phyloP scores from a whole-genome alignment of 2,329 filamentous ascomycete species.

The Corinectria fuckeliana region DNA sequence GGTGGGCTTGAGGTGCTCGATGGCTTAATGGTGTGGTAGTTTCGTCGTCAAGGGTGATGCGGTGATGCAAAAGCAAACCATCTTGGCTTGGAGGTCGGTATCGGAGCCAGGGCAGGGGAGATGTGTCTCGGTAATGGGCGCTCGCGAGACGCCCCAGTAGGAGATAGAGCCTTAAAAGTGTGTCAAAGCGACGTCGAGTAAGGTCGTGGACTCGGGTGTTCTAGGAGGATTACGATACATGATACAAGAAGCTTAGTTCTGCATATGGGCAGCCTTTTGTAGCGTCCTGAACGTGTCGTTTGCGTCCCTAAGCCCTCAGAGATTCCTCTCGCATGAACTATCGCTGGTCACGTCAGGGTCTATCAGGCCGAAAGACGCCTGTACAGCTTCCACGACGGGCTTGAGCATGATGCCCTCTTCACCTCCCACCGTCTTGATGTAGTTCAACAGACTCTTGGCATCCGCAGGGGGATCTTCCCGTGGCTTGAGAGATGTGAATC shows the following conservation, averaged over 20 bases:
- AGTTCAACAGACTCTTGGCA: background rate
- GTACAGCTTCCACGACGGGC: background rate
- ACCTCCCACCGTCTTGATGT: background rate
- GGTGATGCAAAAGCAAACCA: constrained; percentile 8
- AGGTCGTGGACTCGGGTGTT: constrained; percentile 1
- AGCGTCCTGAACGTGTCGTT: background rate
- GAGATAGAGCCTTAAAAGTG: background rate
- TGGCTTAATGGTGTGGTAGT: background rate
- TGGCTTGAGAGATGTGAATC: background rate
- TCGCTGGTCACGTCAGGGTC: background rate
- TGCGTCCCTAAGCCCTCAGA: background rate
- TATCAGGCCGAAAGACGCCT: background rate
- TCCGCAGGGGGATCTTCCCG: background rate
- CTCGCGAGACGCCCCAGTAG: constrained; percentile 1
- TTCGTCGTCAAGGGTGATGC: constrained; percentile 1
- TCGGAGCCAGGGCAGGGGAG: background rate
- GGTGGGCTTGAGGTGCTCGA: background rate
- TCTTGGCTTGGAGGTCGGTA: constrained; percentile 3
- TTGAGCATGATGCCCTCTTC: background rate
- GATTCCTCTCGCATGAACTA: background rate
- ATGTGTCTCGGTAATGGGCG: background rate
- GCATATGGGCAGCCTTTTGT: background rate
- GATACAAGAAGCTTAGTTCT: background rate
- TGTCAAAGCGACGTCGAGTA: background rate
- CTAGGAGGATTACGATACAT: constrained; percentile 6